phyloP scores from a whole-genome alignment of 1,284 basidiomycete species.

The Apiotrichum laibachii region DNA sequence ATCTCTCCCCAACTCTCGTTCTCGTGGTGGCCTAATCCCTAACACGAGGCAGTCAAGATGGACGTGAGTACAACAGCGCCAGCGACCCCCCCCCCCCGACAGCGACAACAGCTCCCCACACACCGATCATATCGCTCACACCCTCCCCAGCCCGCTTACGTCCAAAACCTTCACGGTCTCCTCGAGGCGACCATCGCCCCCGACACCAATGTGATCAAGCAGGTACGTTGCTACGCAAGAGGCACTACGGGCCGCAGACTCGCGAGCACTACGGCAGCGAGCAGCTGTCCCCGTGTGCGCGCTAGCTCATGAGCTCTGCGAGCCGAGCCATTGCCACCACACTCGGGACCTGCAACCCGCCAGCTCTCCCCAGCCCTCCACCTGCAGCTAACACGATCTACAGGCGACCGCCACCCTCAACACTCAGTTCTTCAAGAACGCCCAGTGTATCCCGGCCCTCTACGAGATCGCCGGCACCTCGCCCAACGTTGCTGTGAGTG shows the following conservation, averaged over 20 bases:
- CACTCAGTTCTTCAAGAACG: slow-evolving; percentile 85
- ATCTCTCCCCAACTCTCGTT: slow-evolving; percentile 3
- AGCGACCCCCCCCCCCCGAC: neutral
- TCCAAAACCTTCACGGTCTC: slow-evolving; percentile 74
- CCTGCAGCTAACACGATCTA: slow-evolving; percentile 1
- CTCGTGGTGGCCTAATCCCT: neutral
- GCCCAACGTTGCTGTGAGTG: slow-evolving; percentile 57
- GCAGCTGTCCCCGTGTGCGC: neutral
- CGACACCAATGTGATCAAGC: slow-evolving; percentile 82
- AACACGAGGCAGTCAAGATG: slow-evolving; percentile 17
- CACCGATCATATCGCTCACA: neutral
- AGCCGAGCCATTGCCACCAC: slow-evolving; percentile 8
- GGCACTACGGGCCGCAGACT: neutral
- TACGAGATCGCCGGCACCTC: slow-evolving; percentile 83
- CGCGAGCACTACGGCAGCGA: neutral
- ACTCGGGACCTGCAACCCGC: slow-evolving; percentile 9
- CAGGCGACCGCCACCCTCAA: slow-evolving; percentile 91
- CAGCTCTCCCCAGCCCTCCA: no score
- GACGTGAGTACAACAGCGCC: slow-evolving; percentile 19
- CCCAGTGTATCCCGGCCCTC: slow-evolving; percentile 85
- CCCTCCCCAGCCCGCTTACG: slow-evolving; percentile 29
- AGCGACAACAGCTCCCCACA: neutral
- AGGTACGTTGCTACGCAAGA: slow-evolving; percentile 59
- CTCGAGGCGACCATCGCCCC: slow-evolving; percentile 79
- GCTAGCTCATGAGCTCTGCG: slow-evolving; percentile 15